Conservation (phyloP, 2,329 filamentous ascomycete species). For the Apiospora arundinis region DNA sequence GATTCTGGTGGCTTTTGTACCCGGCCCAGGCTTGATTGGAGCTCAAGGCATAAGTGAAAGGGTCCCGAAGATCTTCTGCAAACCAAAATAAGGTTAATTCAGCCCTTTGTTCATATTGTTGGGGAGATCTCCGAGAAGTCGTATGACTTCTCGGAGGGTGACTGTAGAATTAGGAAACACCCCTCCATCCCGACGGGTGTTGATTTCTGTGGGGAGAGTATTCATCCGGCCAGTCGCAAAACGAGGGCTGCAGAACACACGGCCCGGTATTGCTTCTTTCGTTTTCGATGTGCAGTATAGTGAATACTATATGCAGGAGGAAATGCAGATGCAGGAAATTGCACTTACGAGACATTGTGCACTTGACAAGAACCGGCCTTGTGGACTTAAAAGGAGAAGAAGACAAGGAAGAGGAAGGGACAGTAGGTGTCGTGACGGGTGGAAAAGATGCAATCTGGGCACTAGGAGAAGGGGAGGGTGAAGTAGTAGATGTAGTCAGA, state of each 20-base stretch:
- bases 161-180: slow-evolving; percentile 19
- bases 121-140: background rate
- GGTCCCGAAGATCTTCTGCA: slow-evolving; percentile 52
- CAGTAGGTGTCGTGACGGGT: background rate
- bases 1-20: slow-evolving; percentile 69
- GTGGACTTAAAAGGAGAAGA: background rate
- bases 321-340: background rate
- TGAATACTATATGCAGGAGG: background rate
- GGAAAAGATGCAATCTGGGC: background rate
- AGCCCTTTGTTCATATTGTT: background rate
- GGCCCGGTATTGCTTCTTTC: background rate
- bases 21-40: slow-evolving; percentile 75
- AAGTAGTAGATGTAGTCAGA: slow-evolving; percentile 5
- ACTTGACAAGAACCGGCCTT: background rate
- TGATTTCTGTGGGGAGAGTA: slow-evolving; percentile 18
- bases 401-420: background rate
- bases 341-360: slow-evolving; percentile 20
- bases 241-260: slow-evolving; percentile 1
- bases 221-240: background rate
- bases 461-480: background rate
- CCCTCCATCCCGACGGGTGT: slow-evolving; percentile 6
- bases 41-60: slow-evolving; percentile 67
- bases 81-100: slow-evolving; percentile 11
- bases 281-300: background rate
- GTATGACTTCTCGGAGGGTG: slow-evolving; percentile 8